phyloP scores from a whole-genome alignment of 2,329 filamentous ascomycete species.

The Keithomyces neogunnii region DNA sequence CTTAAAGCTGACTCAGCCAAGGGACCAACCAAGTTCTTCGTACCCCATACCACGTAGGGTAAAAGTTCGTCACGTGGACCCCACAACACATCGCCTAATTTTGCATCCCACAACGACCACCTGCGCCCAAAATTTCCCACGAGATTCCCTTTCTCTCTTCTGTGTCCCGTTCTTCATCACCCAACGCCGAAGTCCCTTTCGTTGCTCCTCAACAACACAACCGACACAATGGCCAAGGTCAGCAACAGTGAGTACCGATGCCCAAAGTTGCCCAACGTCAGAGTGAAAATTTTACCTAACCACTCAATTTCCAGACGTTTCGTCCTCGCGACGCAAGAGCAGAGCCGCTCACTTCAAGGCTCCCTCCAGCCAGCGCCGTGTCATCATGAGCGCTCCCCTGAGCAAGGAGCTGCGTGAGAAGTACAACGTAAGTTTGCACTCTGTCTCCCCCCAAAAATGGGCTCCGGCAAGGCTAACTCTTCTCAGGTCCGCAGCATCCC shows the following conservation, averaged over 20 bases:
- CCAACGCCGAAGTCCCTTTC: constrained; percentile 20
- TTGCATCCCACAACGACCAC: constrained; percentile 20
- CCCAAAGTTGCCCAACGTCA: background rate
- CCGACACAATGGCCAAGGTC: constrained; percentile 62
- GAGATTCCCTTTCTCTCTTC: background rate
- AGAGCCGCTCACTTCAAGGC: constrained; percentile 97
- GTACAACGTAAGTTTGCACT: constrained; percentile 71
- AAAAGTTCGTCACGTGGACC: constrained; percentile 23
- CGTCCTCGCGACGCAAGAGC: constrained; percentile 92
- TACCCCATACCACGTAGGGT: background rate
- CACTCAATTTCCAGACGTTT: constrained; percentile 38
- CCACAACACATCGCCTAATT: constrained; percentile 17
- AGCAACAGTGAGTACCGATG: constrained; percentile 42
- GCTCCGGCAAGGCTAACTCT: background rate
- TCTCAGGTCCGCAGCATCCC: constrained; percentile 87
- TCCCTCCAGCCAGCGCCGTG: constrained; percentile 86
- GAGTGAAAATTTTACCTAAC: background rate
- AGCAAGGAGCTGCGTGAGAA: constrained; percentile 97
- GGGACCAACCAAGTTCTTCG: background rate
- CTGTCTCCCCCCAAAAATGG: too few relatives aligned
- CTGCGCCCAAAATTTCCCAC: constrained; percentile 8
- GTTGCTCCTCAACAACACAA: constrained; percentile 17
- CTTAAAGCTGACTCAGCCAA: background rate
- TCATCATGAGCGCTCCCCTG: constrained; percentile 94
- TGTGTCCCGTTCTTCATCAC: constrained; percentile 13